Base-by-base conservation (phyloP, 2,329 filamentous ascomycete species). In the Lachnellula hyalina region DNA sequence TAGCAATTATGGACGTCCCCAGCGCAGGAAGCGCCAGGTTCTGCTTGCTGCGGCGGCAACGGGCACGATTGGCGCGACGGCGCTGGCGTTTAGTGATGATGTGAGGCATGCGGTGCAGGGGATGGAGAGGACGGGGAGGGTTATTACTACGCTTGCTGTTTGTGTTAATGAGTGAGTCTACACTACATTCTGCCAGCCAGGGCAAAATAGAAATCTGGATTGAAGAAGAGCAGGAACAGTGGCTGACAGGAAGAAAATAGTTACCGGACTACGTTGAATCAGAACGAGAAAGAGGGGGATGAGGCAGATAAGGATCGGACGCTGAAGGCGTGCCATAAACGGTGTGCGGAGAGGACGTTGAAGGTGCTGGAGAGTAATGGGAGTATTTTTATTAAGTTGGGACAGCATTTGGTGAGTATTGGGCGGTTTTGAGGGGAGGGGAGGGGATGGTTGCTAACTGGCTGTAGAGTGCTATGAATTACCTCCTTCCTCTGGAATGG, bases 381-480 rank as follows among this genome's bases (percentile, higher is more conserved):
- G 25, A 96, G 93, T 28, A 96, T 99, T 60, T 99, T 97, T 66
- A 97, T 99, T 71, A 99, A 99, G 73, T 77, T 99, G 40, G 94
- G 94, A 7, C 94, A 99, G 67, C 94, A 99, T 73, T 72, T 99
- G 72, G 84, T 86, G 77, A 42, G 73, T 59, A 21, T 11, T 32
- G 28, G 28, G 21, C 6, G 25, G 4, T 15, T 8, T 21, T 48
- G 7, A 38, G 47, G 67, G 70, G 55, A 11, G 3, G 3, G 25
- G n/a, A 46, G 36, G 25, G n/a, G 45, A 21, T 54, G 56, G 45
- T 67, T 72, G 48, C 68, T 57, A 7, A 36, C 2, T 38, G 11
- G n/a, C 28, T 11, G 28, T 61, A 86, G 83, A 96, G 90, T 71
- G 93, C 90, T 61, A 89, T 97, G 88, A 95, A 94, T 68, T 97